Evolutionary conservation across 2,329 filamentous ascomycete genomes (phyloP), one percentile per base, ranked within the genome.

Genomic region (Fusarium buxicola): DNA sequence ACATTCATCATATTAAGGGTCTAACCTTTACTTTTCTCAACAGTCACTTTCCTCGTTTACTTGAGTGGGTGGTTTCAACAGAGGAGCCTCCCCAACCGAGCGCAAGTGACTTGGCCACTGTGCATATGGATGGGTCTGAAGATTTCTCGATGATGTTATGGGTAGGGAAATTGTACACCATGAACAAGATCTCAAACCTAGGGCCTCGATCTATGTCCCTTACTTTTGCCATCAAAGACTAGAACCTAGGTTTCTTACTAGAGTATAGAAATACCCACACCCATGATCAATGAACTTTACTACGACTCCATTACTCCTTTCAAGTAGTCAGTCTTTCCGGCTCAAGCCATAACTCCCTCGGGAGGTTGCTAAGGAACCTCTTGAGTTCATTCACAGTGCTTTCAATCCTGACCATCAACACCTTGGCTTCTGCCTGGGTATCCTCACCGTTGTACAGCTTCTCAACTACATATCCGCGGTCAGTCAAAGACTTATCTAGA

Each of bases 321-420:
- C 12, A 21, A 21, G 21, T 21, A 21, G 21, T 36, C 3, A 18
- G 32, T n/a, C 15, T 44, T 4, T 60, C 56, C 7, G 30, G 31
- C 4, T 61, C 60, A 51, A 65, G 61, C 62, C 62, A 64, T 46
- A 53, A 27, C 36, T 64, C 61, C 28, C 44, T 65, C 18, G 61
- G 47, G 8, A 65, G 52, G 44, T 41, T 39, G 1, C 44, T 45
- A 7, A 64, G 27, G n/a, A 64, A 64, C 7, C 56, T 30, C 15
- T 40, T 61, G 13, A 58, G 8, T 35, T 65, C 61, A 27, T 32
- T 39, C 4, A 65, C 34, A 5, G 46, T 48, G 31, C 28, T 39
- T 25, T 39, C 30, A 6, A 62, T 45, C 39, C 38, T 64, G 4
- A 18, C 10, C 6, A 64, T 27, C 8, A 61, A 18, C n/a, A 48